Base-by-base conservation (phyloP, 2,329 filamentous ascomycete genomes). In the Onygenales sp. region DNA sequence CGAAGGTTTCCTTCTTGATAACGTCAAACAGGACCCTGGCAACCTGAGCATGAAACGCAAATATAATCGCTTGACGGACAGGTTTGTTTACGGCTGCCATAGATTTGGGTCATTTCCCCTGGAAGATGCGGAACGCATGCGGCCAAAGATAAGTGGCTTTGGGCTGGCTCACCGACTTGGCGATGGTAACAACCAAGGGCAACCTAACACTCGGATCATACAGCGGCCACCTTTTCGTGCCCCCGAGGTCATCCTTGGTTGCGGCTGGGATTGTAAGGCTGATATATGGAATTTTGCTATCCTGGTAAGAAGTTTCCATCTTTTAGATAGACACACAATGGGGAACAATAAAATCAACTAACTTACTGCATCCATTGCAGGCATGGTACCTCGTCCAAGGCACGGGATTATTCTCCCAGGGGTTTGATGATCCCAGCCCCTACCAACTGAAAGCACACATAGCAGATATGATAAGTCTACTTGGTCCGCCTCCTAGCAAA, bases 401-500 rank as follows among this genome's bases (percentile, higher is more conserved):
- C 21, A 13, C 9, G 13, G 21, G 9, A 11, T 9, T 14, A 34
- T 14, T 32, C 13, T 10, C 2, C 32, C 2, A 49, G 2, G 3
- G 2, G 11, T 49, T 32, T 33, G 46, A 45, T 31, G 21, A 21
- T 45, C 37, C 10, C 11, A 14, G 43, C 6, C 11, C 11, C 11
- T 45, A 14, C 43, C 21, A 31, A 4, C 5, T 11, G 3, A 17
- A 31, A n/a, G 43, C 43, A 13, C 43, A 31, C 49, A 4, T 45
- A 34, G 70, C 72, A 1, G 70, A 75, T 55, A 71, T 75, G 1
- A 65, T 72, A 10, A 63, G 58, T 2, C 51, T 75, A 0, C 64
- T 76, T 8, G 72, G 72, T 0, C 60, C 58, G 6, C 71, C 72
- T 14, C 70, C 71, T 2, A 52, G 56, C 2, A 52, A 53, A 0